Percentiles rank a stretch among this genome's conserved stretches.
phyloP scores from a whole-genome alignment of 306 rosid species.

The Nissolia schottii region DNA sequence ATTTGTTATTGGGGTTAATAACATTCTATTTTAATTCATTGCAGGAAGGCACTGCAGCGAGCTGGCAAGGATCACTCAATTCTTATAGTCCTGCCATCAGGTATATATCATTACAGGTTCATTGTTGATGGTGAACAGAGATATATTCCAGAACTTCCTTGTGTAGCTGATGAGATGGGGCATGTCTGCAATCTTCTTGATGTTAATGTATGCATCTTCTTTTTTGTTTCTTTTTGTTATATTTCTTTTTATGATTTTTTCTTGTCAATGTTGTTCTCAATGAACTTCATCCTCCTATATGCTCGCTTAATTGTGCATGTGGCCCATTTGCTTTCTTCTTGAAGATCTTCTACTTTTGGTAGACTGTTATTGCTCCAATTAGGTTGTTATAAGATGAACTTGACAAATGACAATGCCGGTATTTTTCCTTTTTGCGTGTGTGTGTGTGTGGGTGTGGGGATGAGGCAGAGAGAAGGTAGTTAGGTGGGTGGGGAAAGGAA shows the following conservation, averaged over 20 bases:
- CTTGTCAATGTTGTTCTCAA: constrained; percentile 1
- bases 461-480: neutral
- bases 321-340: neutral
- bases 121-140: constrained; percentile 79
- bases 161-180: constrained; percentile 69
- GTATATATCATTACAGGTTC: constrained; percentile 80
- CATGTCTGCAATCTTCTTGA: constrained; percentile 75
- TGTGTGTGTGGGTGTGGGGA: neutral
- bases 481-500: neutral
- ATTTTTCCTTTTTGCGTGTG: neutral
- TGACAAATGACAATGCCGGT: neutral
- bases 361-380: neutral
- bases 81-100: constrained; percentile 71
- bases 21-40: constrained; percentile 18
- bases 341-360: neutral
- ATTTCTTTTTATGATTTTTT: neutral
- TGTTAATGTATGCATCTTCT: constrained; percentile 56
- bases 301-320: neutral
- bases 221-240: neutral
- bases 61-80: constrained; percentile 76
- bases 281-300: neutral
- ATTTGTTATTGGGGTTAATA: constrained; percentile 6
- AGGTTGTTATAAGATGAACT: neutral
- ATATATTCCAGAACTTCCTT: constrained; percentile 76
- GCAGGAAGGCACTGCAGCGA: constrained; percentile 76